A percentile compares a stretch with the other conserved stretches of the same genome.
These are phyloP conservation scores for Funneliformis caledonium DNA, from an alignment of 371 early-diverging fungal species.

Conservation along the genomic window DNA sequence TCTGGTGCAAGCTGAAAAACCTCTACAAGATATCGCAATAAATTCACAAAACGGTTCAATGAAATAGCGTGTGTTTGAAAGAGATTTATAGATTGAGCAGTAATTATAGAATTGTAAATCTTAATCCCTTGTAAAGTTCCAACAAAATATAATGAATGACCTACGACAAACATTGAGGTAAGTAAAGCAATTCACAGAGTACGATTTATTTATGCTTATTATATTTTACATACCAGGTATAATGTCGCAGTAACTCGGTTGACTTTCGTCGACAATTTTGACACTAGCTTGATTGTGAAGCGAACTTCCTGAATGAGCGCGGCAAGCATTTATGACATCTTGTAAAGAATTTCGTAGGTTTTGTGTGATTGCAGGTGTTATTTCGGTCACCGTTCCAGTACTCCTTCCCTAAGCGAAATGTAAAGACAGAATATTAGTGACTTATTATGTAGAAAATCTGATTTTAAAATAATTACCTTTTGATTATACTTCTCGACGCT, in stretches of 20 bases:
- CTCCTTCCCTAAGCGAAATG: too few species aligned
- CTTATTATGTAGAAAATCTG: too few species aligned
- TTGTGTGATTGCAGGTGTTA: not conserved
- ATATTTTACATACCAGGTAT: conserved; percentile 2
- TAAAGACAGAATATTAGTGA: too few species aligned
- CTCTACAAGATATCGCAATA: not conserved
- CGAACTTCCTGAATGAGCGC: not conserved
- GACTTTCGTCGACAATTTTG: not conserved
- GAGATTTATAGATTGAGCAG: too few species aligned
- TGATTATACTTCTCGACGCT: too few species aligned
- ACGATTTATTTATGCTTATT: too few species aligned
- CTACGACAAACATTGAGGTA: too few species aligned
- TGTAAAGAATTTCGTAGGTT: not conserved
- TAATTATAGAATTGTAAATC: not conserved
- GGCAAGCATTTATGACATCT: not conserved
- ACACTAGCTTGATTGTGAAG: conserved; percentile 6
- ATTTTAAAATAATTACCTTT: too few species aligned
- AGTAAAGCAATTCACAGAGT: too few species aligned
- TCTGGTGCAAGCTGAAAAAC: conserved; percentile 65
- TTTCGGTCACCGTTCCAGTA: not conserved
- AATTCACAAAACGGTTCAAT: too few species aligned
- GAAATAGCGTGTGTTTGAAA: too few species aligned
- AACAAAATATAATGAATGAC: conserved; percentile 54
- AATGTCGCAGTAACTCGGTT: conserved; percentile 11
- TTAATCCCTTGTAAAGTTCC: conserved; percentile 55